Percentiles rank a stretch among this genome's conserved stretches.
phyloP scores from a whole-genome alignment of 208 protist species.

The Trypanosoma lewisi region DNA sequence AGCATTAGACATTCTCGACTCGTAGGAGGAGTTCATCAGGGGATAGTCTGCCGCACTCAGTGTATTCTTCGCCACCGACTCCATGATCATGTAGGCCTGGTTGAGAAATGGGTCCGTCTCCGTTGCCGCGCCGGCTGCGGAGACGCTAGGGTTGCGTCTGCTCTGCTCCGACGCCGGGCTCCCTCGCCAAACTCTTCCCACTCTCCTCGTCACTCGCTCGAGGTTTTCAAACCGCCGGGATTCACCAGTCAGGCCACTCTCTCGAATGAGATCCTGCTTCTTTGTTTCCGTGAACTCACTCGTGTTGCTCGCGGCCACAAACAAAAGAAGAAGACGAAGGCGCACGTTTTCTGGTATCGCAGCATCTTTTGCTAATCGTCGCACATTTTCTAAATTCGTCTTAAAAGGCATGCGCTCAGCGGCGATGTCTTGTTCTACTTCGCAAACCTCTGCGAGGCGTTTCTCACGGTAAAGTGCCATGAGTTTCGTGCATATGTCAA shows the following conservation, averaged over 20 bases:
- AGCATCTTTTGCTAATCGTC: constrained; percentile 35
- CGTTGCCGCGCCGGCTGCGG: background rate
- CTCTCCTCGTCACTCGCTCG: constrained; percentile 28
- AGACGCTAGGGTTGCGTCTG: background rate
- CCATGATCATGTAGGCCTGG: constrained; percentile 61
- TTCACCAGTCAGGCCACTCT: constrained; percentile 44
- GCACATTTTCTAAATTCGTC: constrained; percentile 43
- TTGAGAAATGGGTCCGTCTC: constrained; percentile 42
- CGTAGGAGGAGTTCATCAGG: constrained; percentile 30
- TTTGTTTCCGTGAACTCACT: constrained; percentile 64
- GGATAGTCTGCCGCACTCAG: constrained; percentile 65
- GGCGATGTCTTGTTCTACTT: constrained; percentile 71
- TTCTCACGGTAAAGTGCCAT: constrained; percentile 59
- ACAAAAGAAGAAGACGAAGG: constrained; percentile 53
- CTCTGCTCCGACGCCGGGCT: background rate
- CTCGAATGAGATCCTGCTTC: constrained; percentile 60
- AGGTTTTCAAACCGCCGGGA: constrained; percentile 37
- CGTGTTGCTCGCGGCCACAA: constrained; percentile 43
- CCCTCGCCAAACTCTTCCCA: background rate
- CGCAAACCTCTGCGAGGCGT: constrained; percentile 53
- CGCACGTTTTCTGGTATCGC: constrained; percentile 50
- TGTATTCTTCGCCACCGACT: constrained; percentile 42
- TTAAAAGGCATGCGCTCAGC: constrained; percentile 48
- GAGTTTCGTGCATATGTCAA: constrained; percentile 79
- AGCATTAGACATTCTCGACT: constrained; percentile 5